Evolutionary conservation across 441 rosid genomes (phyloP).

Genomic region (Kokia cookei): DNA sequence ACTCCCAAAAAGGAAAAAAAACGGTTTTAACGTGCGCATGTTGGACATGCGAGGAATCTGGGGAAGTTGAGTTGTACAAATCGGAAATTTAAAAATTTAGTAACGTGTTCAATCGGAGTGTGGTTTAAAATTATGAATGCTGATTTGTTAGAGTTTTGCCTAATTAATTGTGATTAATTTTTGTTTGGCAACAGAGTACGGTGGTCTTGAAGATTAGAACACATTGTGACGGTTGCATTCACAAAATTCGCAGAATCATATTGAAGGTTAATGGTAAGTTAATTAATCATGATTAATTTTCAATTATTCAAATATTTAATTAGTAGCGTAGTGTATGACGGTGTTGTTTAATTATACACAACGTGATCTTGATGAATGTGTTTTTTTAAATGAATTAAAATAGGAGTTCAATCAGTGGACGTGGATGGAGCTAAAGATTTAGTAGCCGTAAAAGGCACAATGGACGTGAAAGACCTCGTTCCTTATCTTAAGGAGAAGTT

Average conservation of each 20-base stretch:
- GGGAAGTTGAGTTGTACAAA: not conserved
- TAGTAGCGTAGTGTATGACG: not conserved
- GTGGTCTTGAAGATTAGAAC: constrained; percentile 62
- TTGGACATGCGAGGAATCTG: constrained; percentile 10
- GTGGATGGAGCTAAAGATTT: constrained; percentile 60
- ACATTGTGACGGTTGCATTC: constrained; percentile 78
- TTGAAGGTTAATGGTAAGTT: constrained; percentile 45
- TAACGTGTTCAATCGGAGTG: not conserved
- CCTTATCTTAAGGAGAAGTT: constrained; percentile 55
- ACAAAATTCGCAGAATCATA: constrained; percentile 55
- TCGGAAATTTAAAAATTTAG: not conserved
- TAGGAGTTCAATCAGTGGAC: constrained; percentile 60
- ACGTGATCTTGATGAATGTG: not conserved
- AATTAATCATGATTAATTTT: not conserved
- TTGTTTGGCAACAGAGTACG: constrained; percentile 43
- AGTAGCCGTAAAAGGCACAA: constrained; percentile 66
- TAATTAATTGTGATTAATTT: constrained; percentile 2
- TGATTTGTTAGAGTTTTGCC: not conserved
- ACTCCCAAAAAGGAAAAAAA: not conserved
- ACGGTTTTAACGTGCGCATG: constrained; percentile 7
- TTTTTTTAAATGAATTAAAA: not conserved
- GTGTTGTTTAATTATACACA: not conserved
- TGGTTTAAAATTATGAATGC: not conserved
- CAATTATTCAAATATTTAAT: not conserved
- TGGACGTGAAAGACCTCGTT: constrained; percentile 49